Conservation (phyloP, 352 stramenopile genomes). For the Globisporangium radiosum region DNA sequence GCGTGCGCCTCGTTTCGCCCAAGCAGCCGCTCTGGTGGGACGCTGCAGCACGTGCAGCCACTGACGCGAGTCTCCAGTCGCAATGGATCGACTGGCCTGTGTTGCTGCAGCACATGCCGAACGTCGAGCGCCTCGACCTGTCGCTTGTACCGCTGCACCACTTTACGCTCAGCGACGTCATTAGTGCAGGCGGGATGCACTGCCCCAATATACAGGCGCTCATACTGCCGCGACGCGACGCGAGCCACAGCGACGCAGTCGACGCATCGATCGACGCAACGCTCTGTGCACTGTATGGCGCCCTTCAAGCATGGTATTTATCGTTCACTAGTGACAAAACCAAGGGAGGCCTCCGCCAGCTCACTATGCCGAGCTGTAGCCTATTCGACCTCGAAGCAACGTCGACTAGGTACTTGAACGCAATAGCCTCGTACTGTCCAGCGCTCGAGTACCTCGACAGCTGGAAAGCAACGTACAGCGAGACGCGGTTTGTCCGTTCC, state of each 20-base stretch:
- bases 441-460: conserved; percentile 55
- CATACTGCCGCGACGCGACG: conserved; percentile 30
- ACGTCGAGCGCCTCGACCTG: conserved; percentile 37
- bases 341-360: neutral
- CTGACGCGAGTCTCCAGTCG: conserved; percentile 10
- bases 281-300: conserved; percentile 24
- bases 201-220: conserved; percentile 31
- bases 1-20: conserved; percentile 18
- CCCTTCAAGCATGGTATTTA: conserved; percentile 21
- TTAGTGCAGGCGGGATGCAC: conserved; percentile 22
- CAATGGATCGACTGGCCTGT: conserved; percentile 39
- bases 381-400: conserved; percentile 17
- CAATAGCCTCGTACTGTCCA: conserved; percentile 30
- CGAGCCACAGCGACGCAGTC: conserved; percentile 20
- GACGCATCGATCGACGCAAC: conserved; percentile 36
- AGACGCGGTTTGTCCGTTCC: conserved; percentile 26
- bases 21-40: conserved; percentile 29
- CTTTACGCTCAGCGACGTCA: conserved; percentile 26
- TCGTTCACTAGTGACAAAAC: neutral
- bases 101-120: conserved; percentile 25
- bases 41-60: conserved; percentile 4
- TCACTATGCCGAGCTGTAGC: neutral
- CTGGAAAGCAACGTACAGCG: conserved; percentile 51
- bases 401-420: conserved; percentile 21
- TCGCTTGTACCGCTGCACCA: conserved; percentile 31